phyloP scores from a whole-genome alignment of 371 early-diverging fungal genomes.

The Lichtheimia hyalospora region DNA sequence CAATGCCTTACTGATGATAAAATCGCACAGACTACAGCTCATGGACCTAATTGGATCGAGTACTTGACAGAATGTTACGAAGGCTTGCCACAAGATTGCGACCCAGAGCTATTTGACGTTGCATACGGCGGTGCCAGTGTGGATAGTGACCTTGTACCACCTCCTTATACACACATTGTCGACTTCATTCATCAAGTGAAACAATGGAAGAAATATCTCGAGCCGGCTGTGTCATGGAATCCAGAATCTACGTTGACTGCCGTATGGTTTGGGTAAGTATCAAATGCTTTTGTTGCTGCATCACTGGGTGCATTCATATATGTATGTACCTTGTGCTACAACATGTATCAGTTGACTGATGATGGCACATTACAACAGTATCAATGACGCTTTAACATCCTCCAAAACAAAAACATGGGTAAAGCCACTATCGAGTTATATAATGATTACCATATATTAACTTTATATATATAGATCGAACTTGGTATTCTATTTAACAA shows the following conservation, averaged over 20 bases:
- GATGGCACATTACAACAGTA: too few relatives aligned
- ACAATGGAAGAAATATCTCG: constrained; percentile 8
- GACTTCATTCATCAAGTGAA: constrained; percentile 8
- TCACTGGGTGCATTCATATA: background rate
- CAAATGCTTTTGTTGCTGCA: background rate
- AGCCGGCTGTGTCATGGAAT: constrained; percentile 8
- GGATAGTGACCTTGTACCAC: constrained; percentile 4
- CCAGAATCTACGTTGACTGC: constrained; percentile 4
- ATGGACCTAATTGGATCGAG: constrained; percentile 16
- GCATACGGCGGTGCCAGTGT: constrained; percentile 13
- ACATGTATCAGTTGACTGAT: too few relatives aligned
- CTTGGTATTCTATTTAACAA: constrained; percentile 7
- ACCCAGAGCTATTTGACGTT: constrained; percentile 9
- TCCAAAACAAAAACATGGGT: too few relatives aligned
- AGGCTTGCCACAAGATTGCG: constrained; percentile 16
- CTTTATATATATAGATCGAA: background rate
- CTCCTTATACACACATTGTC: constrained; percentile 2
- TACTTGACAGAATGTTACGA: constrained; percentile 15
- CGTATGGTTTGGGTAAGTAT: constrained; percentile 13
- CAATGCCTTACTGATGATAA: background rate
- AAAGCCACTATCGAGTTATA: too few relatives aligned
- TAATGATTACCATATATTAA: too few relatives aligned
- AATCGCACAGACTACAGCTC: constrained; percentile 8
- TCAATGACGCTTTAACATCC: too few relatives aligned
- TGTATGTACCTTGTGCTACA: background rate